phyloP scores from a whole-genome alignment of 495 filamentous ascomycete genomes.

The Achaetomiella virescens region DNA sequence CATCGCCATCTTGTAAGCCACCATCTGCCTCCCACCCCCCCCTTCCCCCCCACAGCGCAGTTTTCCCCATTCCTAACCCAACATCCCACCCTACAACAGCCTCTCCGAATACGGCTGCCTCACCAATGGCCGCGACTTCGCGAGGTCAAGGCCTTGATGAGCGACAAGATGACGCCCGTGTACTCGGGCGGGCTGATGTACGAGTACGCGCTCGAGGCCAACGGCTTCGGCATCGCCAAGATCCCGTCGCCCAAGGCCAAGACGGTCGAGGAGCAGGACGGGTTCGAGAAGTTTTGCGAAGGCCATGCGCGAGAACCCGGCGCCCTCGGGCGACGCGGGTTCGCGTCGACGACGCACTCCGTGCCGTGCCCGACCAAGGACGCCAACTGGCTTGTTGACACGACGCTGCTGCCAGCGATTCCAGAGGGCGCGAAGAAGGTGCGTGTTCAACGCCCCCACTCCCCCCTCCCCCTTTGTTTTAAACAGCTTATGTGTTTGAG shows the following conservation, averaged over 20 bases:
- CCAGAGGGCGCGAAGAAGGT: constrained; percentile 53
- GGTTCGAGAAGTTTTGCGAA: constrained; percentile 61
- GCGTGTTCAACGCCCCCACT: not conserved
- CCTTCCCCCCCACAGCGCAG: no score
- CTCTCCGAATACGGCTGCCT: constrained; percentile 91
- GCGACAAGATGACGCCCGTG: constrained; percentile 74
- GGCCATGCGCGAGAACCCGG: constrained; percentile 55
- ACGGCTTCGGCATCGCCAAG: constrained; percentile 70
- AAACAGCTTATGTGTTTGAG: not conserved
- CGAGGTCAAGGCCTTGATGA: constrained; percentile 78
- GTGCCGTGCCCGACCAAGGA: constrained; percentile 63
- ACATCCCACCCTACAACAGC: constrained; percentile 26
- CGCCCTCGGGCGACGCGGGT: constrained; percentile 69
- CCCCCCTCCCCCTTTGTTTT: not conserved
- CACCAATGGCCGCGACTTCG: constrained; percentile 72
- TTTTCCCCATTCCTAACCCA: not conserved
- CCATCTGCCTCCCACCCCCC: not conserved
- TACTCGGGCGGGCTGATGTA: constrained; percentile 97
- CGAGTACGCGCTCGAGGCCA: constrained; percentile 80
- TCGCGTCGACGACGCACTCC: constrained; percentile 59
- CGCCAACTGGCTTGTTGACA: constrained; percentile 66
- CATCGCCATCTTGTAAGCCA: constrained; percentile 67
- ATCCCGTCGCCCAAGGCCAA: constrained; percentile 43
- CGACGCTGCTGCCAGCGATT: constrained; percentile 63
- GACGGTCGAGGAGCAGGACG: constrained; percentile 43